Evolutionary conservation across 495 filamentous ascomycete species (phyloP), one percentile per base, ranked within the genome.

Genomic region (Neurospora cerealis): DNA sequence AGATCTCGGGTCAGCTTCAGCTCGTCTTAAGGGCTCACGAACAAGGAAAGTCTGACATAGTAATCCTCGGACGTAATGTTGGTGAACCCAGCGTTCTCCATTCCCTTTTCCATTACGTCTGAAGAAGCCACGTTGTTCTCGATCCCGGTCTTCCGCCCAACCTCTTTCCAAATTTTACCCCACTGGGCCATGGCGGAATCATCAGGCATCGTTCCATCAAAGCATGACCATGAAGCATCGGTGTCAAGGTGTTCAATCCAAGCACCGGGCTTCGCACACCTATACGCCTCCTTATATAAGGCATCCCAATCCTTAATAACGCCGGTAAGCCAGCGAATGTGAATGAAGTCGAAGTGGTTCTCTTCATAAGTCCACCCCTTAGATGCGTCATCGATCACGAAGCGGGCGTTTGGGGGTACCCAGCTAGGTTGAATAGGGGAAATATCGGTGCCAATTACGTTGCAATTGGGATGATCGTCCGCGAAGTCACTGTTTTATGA

Each of bases 361-460:
- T 82, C 76, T 0, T 80, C 69, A 76, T 84, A 87, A 37, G 80
- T 80, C 86, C 85, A 88, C 8, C 78, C 77, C 17, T 85, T 81
- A 17, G 80, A 73, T 74, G 85, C 83, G 73, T 88, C 87, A 73
- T 88, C 84, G 39, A 89, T 82, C 73, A 84, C 82, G 73, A 88
- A 88, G 17, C 77, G 70, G 13, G 83, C 76, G 72, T 86, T 86
- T 4, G 82, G 83, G 5, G 83, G 83, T 3, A 83, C 81, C 80
- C 83, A 82, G 42, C 76, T 54, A 0, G 83, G 84, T 73, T 89
- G 87, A 71, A 88, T 89, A 0, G 86, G 83, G 15, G 85, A 88
- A 39, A 91, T 83, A 74, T 92, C 90, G 13, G 88, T 88, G 10
- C 90, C 90, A 46, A 88, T 78, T 21, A 91, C 83, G 19, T 83